These are phyloP conservation scores for Penicillium sp. DNA, from an alignment of 2,329 filamentous ascomycete species.

Conservation along the genomic window DNA sequence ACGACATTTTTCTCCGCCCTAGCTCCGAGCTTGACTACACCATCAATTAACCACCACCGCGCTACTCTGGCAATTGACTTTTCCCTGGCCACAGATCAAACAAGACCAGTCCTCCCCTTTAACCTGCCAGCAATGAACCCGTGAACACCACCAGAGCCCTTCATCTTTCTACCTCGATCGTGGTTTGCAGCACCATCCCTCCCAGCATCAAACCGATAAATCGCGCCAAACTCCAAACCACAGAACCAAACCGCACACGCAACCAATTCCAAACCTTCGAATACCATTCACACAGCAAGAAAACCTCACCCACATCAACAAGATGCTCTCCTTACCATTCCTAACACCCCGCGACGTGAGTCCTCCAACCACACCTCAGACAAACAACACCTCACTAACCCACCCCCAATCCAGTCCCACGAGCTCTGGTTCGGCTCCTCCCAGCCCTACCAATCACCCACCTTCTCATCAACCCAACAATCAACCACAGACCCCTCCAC, in stretches of 20 bases:
- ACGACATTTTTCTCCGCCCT: constrained; percentile 1
- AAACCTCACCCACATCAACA: background rate
- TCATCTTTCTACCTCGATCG: background rate
- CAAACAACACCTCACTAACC: constrained; percentile 25
- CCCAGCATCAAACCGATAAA: no score
- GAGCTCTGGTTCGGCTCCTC: constrained; percentile 74
- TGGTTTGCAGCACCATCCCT: background rate
- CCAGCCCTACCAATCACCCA: constrained; percentile 48
- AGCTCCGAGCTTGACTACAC: background rate
- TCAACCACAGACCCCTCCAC: constrained; percentile 27
- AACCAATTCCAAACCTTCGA: no score
- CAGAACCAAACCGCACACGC: no score
- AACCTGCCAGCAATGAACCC: background rate
- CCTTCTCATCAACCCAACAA: constrained; percentile 32
- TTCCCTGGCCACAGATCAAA: background rate
- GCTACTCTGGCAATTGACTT: background rate
- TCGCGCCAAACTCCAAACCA: no score
- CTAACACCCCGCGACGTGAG: constrained; percentile 73
- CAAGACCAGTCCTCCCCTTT: background rate
- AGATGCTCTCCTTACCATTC: constrained; percentile 67
- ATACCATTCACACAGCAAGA: no score
- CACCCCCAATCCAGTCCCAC: constrained; percentile 66
- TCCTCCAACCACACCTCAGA: constrained; percentile 12
- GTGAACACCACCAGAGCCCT: background rate
- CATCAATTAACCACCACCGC: no score